A percentile compares a stretch with the other conserved stretches of the same genome.
Evolutionary conservation across 352 stramenopile species (phyloP).

Genomic region (Phytophthora cryptogea): DNA sequence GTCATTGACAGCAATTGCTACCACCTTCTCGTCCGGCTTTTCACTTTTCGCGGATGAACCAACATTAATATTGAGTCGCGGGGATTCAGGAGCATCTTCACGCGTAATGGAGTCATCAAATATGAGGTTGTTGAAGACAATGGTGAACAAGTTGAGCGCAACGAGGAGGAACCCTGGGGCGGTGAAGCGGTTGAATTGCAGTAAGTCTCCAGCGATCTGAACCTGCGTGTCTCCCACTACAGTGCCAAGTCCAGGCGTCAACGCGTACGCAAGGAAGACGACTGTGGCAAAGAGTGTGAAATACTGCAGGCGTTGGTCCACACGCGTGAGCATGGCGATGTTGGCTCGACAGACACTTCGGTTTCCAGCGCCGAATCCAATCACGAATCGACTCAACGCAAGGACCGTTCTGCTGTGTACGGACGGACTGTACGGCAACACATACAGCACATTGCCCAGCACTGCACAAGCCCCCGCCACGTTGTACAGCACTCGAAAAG

Average conservation of each 20-base stretch:
- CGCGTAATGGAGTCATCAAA: conserved; percentile 54
- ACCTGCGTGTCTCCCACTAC: conserved; percentile 52
- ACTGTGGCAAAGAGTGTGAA: conserved; percentile 72
- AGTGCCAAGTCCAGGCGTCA: conserved; percentile 64
- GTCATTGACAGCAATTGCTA: conserved; percentile 11
- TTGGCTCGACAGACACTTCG: conserved; percentile 75
- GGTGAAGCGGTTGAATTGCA: conserved; percentile 68
- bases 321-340: conserved; percentile 59
- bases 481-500: conserved; percentile 65
- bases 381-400: conserved; percentile 58
- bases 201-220: conserved; percentile 32
- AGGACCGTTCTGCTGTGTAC: conserved; percentile 49
- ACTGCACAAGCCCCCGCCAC: conserved; percentile 42
- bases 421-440: conserved; percentile 48
- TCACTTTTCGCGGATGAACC: not conserved
- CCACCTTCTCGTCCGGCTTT: conserved; percentile 3
- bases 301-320: conserved; percentile 65
- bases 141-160: conserved; percentile 48
- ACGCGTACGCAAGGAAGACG: conserved; percentile 73
- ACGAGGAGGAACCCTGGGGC: conserved; percentile 61
- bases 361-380: conserved; percentile 74
- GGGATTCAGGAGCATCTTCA: conserved; percentile 41
- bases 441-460: conserved; percentile 62
- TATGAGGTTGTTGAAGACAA: conserved; percentile 48
- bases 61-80: not conserved